Evolutionary conservation across 345 rosid genomes (phyloP).

Genomic region (Bruguiera parviflora): DNA sequence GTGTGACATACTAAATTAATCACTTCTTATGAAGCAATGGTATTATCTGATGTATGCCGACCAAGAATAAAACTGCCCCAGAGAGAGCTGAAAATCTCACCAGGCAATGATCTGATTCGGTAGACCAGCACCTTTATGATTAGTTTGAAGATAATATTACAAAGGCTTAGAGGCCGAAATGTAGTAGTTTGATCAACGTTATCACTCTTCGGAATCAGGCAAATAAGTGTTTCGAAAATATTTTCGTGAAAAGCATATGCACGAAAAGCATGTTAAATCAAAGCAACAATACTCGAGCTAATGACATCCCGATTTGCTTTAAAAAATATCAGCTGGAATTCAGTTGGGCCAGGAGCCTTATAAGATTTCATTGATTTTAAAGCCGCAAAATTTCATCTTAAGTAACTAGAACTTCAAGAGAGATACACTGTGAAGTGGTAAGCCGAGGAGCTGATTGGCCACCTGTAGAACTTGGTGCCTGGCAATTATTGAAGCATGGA

Average conservation of each 20-base stretch:
- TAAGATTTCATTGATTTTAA: not conserved
- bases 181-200: no score
- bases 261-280: not conserved
- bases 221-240: not conserved
- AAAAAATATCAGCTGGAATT: no score
- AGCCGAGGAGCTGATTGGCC: no score
- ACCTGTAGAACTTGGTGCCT: no score
- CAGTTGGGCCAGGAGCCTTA: not conserved
- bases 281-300: not conserved
- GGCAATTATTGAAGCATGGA: not conserved
- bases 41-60: not conserved
- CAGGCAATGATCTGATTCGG: not conserved
- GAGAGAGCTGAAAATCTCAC: not conserved
- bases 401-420: not conserved
- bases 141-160: no score
- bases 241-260: not conserved
- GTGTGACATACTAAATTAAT: no score
- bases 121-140: not conserved
- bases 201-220: not conserved
- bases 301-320: not conserved
- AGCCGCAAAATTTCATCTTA: not conserved
- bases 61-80: not conserved
- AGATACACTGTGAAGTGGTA: no score
- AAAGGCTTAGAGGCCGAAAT: no score
- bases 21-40: not conserved